Conservation (phyloP, 2,329 filamentous ascomycete genomes). For the Pseudocercospora fijiensis region DNA sequence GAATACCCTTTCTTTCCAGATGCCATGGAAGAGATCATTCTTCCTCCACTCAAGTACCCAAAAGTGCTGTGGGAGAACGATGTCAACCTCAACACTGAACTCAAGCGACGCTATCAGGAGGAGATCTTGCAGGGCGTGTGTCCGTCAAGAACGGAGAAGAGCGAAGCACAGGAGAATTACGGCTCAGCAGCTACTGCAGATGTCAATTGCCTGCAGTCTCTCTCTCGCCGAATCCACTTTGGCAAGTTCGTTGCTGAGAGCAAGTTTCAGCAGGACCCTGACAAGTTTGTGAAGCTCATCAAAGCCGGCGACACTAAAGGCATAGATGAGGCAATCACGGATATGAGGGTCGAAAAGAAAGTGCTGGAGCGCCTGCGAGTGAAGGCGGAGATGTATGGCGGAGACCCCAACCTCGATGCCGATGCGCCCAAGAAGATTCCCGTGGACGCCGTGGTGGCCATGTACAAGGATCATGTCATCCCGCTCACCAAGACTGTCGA, state of each 20-base stretch:
- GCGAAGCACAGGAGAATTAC: slow-evolving; percentile 90
- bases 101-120: slow-evolving; percentile 81
- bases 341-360: slow-evolving; percentile 83
- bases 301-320: slow-evolving; percentile 73
- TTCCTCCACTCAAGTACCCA: slow-evolving; percentile 87
- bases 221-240: slow-evolving; percentile 91
- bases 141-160: slow-evolving; percentile 74
- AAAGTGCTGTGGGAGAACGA: slow-evolving; percentile 81
- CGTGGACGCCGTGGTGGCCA: slow-evolving; percentile 81
- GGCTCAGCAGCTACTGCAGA: slow-evolving; percentile 89
- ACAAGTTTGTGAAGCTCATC: slow-evolving; percentile 79
- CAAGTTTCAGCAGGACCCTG: slow-evolving; percentile 83
- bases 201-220: slow-evolving; percentile 82
- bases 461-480: slow-evolving; percentile 92
- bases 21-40: slow-evolving; percentile 72
- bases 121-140: slow-evolving; percentile 83
- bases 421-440: slow-evolving; percentile 71
- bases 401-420: slow-evolving; percentile 69
- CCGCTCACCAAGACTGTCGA: slow-evolving; percentile 97
- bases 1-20: slow-evolving; percentile 96
- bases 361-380: slow-evolving; percentile 81
- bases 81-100: slow-evolving; percentile 84
- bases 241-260: slow-evolving; percentile 97
- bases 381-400: slow-evolving; percentile 92
- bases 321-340: slow-evolving; percentile 87